phyloP scores from a whole-genome alignment of 768 basidiomycete species.

The Mycena indigotica region DNA sequence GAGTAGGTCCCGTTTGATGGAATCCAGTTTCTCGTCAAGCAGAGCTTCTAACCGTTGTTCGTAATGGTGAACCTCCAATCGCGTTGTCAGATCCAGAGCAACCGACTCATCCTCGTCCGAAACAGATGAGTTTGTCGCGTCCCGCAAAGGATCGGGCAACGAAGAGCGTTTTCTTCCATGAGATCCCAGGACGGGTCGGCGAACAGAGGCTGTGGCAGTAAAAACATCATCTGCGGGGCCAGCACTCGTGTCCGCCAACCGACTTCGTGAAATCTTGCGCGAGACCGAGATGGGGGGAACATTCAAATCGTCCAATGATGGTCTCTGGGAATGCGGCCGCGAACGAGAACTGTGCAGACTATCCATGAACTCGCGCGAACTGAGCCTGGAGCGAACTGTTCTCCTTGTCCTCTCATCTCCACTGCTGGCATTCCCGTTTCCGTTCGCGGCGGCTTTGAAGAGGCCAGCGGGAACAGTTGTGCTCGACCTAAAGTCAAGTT shows the following conservation, averaged over 20 bases:
- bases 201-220: conserved; percentile 37
- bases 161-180: conserved; percentile 57
- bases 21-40: conserved; percentile 69
- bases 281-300: conserved; percentile 70
- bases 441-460: conserved; percentile 72
- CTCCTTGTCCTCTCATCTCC: conserved; percentile 70
- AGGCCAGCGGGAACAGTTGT: conserved; percentile 85
- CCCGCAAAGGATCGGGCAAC: conserved; percentile 56
- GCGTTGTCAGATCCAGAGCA: conserved; percentile 54
- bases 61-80: conserved; percentile 60
- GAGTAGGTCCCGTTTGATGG: conserved; percentile 44
- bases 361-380: conserved; percentile 74
- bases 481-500: conserved; percentile 56
- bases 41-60: conserved; percentile 64
- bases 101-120: conserved; percentile 42
- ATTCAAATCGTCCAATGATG: conserved; percentile 77
- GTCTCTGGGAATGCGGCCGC: conserved; percentile 57
- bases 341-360: too few relatives aligned
- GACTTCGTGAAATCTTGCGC: conserved; percentile 52
- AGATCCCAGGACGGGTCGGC: conserved; percentile 9
- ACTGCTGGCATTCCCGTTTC: too few relatives aligned
- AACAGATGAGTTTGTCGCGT: conserved; percentile 44
- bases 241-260: conserved; percentile 56
- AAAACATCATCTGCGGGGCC: conserved; percentile 44
- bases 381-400: conserved; percentile 73